Conservation (phyloP, 2,329 filamentous ascomycete genomes). For the Colletotrichum sp. region DNA sequence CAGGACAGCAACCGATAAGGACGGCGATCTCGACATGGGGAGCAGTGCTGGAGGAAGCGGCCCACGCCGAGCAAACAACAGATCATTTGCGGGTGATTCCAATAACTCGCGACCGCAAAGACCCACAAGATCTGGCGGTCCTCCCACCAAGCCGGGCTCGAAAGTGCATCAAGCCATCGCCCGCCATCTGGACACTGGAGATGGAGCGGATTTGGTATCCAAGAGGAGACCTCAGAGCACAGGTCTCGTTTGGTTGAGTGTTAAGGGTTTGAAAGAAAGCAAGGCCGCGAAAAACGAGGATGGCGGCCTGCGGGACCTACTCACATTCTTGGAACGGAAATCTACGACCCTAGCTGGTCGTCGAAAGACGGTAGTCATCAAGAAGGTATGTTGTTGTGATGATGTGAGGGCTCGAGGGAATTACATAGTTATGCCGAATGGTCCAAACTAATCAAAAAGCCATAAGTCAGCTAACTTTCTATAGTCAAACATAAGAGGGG, state of each 20-base stretch:
- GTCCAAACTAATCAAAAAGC: slow-evolving; percentile 38
- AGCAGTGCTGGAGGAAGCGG: slow-evolving; percentile 30
- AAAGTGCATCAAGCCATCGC: slow-evolving; percentile 24
- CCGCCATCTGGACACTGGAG: slow-evolving; percentile 20
- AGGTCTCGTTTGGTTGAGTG: slow-evolving; percentile 40
- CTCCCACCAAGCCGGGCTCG: slow-evolving; percentile 13
- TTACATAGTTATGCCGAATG: slow-evolving; percentile 32
- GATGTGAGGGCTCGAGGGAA: slow-evolving; percentile 32
- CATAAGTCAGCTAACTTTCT: slow-evolving; percentile 69
- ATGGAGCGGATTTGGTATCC: slow-evolving; percentile 17
- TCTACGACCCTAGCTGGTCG: slow-evolving; percentile 51
- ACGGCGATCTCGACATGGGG: slow-evolving; percentile 67
- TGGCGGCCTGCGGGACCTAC: slow-evolving; percentile 67
- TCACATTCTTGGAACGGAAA: slow-evolving; percentile 76
- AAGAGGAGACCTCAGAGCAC: slow-evolving; percentile 18
- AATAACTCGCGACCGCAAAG: slow-evolving; percentile 33
- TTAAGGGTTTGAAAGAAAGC: slow-evolving; percentile 71
- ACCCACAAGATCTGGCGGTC: slow-evolving; percentile 29
- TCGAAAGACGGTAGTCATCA: slow-evolving; percentile 65
- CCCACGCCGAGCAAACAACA: slow-evolving; percentile 36
- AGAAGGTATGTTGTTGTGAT: slow-evolving; percentile 73
- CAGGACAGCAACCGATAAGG: slow-evolving; percentile 49
- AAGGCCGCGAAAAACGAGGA: slow-evolving; percentile 71
- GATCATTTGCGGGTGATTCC: slow-evolving; percentile 28
- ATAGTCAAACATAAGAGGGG: slow-evolving; percentile 73